Base-by-base conservation (phyloP, 2,329 filamentous ascomycete species). In the Emydomyces testavorans region DNA sequence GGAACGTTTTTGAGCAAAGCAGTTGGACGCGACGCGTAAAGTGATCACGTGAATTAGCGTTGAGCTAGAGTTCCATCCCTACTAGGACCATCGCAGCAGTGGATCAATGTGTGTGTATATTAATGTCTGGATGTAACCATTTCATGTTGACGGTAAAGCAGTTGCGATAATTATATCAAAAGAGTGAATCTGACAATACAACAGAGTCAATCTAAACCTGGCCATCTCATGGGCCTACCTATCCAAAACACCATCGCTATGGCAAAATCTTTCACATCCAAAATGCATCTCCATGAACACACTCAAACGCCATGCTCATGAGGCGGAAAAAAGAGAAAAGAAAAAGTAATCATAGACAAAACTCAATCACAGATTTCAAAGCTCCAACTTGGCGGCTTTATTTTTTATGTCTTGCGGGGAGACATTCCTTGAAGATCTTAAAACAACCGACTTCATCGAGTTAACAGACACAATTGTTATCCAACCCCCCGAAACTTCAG, bases 401-500 rank as follows among this genome's bases (percentile, higher is more conserved):
- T 56, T 49, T n/a, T 54, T 58, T 26, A 68, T 63, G 4, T 67
- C 62, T 47, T 60, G 64, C 15, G 59, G 56, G 15, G 61, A 64
- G 36, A 66, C 58, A 44, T 64, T 58, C 26, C 55, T 57, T 36
- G 58, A 63, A n/a, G 65, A 66, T 52, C 66, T 69, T 49, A 74
- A 62, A 35, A 74, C 69, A 11, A 74, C 62, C 3, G 68, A 69
- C 48, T 68, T 67, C 44, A 68, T 57, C 52, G 66, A 64, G 28
- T 67, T 68, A 51, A 72, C 62, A 37, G 64, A 67, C 23, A 73
- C 67, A 50, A 74, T 57, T 21, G 64, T 70, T 26, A 75, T 58
- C 74, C 74, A 77, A 38, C 65, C 60, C 38, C 67, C 67, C 7
- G 71, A 71, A 34, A 72, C 64, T 42, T 71, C 66, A 23, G 73